phyloP scores from a whole-genome alignment of 2,329 filamentous ascomycete species.

The Aspergillus thermomutatus region DNA sequence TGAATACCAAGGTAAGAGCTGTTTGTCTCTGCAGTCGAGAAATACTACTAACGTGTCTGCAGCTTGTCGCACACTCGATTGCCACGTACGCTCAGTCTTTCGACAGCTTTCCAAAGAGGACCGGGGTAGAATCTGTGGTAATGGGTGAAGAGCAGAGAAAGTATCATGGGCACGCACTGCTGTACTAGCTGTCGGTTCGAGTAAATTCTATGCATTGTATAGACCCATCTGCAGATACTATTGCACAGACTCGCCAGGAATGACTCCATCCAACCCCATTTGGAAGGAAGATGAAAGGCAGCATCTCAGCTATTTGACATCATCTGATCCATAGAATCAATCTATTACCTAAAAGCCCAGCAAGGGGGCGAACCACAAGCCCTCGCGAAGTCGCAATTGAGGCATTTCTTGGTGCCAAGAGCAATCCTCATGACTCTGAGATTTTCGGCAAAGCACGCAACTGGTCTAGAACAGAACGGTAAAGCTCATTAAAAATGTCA shows the following conservation, averaged over 20 bases:
- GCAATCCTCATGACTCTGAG: not conserved
- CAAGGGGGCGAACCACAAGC: not conserved
- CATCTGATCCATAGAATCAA: not conserved
- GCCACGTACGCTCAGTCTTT: slow-evolving; percentile 66
- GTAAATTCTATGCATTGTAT: not conserved
- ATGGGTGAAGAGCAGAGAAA: not conserved
- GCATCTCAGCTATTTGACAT: not conserved
- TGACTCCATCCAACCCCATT: not conserved
- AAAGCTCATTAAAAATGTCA: not conserved
- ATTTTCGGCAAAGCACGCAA: not conserved
- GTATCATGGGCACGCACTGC: slow-evolving; percentile 6
- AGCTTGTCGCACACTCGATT: slow-evolving; percentile 65
- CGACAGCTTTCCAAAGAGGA: slow-evolving; percentile 60
- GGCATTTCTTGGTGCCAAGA: not conserved
- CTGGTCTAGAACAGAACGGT: not conserved
- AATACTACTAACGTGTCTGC: not conserved
- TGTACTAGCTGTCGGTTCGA: not conserved
- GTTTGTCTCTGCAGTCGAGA: not conserved
- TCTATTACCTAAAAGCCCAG: not conserved
- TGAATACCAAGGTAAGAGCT: slow-evolving; percentile 48
- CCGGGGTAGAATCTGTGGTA: slow-evolving; percentile 6
- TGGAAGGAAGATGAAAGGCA: not conserved
- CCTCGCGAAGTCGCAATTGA: not conserved
- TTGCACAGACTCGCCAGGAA: not conserved
- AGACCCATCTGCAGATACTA: too few relatives aligned